Conservation (phyloP, 306 rosid species). For the Mucuna pruriens region DNA sequence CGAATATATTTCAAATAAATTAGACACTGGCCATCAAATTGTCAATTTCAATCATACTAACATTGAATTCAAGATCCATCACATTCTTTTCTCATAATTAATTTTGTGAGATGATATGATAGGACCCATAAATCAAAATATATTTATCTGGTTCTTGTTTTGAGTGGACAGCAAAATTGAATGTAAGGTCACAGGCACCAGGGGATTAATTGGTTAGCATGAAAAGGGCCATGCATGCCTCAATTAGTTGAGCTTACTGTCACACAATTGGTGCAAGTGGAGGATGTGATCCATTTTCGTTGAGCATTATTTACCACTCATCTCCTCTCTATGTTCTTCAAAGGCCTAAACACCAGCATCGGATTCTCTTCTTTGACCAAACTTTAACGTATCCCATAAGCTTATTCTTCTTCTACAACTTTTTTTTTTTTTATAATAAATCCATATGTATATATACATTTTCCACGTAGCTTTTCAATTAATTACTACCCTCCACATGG, state of each 20-base stretch:
- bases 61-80: slow-evolving; percentile 15
- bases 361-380: slow-evolving; percentile 52
- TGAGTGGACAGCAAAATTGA: slow-evolving; percentile 36
- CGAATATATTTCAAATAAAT: no score
- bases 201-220: slow-evolving; percentile 35
- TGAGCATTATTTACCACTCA: slow-evolving; percentile 37
- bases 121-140: slow-evolving; percentile 16
- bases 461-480: neutral
- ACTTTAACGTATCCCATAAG: slow-evolving; percentile 29
- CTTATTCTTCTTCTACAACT: neutral
- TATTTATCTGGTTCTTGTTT: neutral
- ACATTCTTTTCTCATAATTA: neutral
- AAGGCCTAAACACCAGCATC: slow-evolving; percentile 33
- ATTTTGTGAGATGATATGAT: neutral
- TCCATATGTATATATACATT: no score
- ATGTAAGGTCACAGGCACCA: slow-evolving; percentile 7
- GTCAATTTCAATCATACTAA: slow-evolving; percentile 20
- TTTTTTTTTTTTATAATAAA: neutral
- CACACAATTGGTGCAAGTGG: slow-evolving; percentile 36
- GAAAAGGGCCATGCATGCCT: slow-evolving; percentile 22
- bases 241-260: slow-evolving; percentile 34
- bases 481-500: slow-evolving; percentile 25
- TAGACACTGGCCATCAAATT: neutral
- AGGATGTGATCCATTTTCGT: slow-evolving; percentile 26
- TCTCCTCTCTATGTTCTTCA: slow-evolving; percentile 20